Evolutionary conservation across 2,329 filamentous ascomycete species (phyloP).

Genomic region (Aspergillus unguis): DNA sequence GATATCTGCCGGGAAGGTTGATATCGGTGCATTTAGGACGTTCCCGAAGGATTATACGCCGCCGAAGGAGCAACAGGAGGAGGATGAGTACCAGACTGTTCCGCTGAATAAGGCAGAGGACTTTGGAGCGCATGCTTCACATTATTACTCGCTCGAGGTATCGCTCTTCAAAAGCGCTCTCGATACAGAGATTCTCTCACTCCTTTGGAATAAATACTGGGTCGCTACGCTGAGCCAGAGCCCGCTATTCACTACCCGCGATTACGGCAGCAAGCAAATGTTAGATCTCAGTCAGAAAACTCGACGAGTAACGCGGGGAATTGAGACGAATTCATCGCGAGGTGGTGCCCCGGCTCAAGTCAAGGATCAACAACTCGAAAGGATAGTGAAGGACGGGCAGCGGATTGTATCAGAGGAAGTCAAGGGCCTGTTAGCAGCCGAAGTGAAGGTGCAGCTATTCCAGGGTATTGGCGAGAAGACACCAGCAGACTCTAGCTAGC

Average conservation of each 20-base stretch:
- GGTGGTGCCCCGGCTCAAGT: constrained; percentile 26
- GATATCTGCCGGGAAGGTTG: constrained; percentile 89
- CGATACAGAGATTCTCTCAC: constrained; percentile 78
- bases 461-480: constrained; percentile 36
- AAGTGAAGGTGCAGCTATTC: constrained; percentile 53
- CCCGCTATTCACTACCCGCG: constrained; percentile 85
- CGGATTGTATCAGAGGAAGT: constrained; percentile 57
- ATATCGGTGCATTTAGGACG: constrained; percentile 94
- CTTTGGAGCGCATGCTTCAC: constrained; percentile 85
- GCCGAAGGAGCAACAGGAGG: constrained; percentile 44
- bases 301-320: constrained; percentile 55
- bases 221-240: constrained; percentile 91
- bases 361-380: constrained; percentile 49
- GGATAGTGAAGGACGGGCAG: constrained; percentile 55
- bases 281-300: constrained; percentile 82
- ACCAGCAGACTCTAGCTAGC: constrained; percentile 15
- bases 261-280: constrained; percentile 91
- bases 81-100: constrained; percentile 55
- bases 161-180: constrained; percentile 93
- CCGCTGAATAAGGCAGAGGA: constrained; percentile 92
- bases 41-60: constrained; percentile 73
- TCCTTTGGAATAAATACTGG: constrained; percentile 96
- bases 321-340: constrained; percentile 32
- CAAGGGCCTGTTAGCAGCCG: constrained; percentile 45
- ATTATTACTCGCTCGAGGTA: constrained; percentile 88